A percentile compares a stretch with the other conserved stretches of the same genome.
These are phyloP conservation scores for Perkinsus marinus DNA, from an alignment of 169 alveolate species.

Conservation along the genomic window DNA sequence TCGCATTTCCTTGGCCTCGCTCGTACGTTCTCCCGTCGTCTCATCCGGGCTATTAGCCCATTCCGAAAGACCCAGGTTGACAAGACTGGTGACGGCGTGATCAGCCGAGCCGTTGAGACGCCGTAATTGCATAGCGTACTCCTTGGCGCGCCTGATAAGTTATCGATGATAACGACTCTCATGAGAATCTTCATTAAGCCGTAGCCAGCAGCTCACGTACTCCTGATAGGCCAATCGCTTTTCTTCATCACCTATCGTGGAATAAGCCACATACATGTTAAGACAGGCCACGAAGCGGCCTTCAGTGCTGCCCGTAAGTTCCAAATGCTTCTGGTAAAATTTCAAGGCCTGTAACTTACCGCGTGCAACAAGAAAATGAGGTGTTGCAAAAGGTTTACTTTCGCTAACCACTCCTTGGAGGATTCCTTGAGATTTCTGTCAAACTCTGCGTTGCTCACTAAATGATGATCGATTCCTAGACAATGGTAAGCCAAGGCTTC, in stretches of 20 bases:
- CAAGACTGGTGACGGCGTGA: too few relatives aligned
- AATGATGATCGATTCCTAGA: constrained; percentile 46
- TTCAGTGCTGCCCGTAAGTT: constrained; percentile 48
- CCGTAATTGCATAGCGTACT: too few relatives aligned
- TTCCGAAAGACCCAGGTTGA: too few relatives aligned
- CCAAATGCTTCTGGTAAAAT: constrained; percentile 45
- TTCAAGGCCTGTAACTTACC: constrained; percentile 30
- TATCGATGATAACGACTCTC: too few relatives aligned
- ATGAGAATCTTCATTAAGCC: too few relatives aligned
- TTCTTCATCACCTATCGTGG: constrained; percentile 34
- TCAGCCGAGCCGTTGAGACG: too few relatives aligned
- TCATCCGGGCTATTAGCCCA: too few relatives aligned
- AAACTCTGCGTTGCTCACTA: neutral
- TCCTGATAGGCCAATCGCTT: neutral
- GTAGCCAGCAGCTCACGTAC: neutral
- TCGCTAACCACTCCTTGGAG: neutral
- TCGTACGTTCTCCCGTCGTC: too few relatives aligned
- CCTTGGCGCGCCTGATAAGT: too few relatives aligned
- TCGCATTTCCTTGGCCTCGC: too few relatives aligned
- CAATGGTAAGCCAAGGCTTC: constrained; percentile 59
- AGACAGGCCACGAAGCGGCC: constrained; percentile 52
- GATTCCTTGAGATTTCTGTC: neutral
- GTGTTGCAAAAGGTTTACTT: neutral
- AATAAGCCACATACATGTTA: constrained; percentile 48
- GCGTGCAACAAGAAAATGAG: too few relatives aligned